Evolutionary conservation across 768 basidiomycete genomes (phyloP).

Genomic region (Infundibulicybe gibba): DNA sequence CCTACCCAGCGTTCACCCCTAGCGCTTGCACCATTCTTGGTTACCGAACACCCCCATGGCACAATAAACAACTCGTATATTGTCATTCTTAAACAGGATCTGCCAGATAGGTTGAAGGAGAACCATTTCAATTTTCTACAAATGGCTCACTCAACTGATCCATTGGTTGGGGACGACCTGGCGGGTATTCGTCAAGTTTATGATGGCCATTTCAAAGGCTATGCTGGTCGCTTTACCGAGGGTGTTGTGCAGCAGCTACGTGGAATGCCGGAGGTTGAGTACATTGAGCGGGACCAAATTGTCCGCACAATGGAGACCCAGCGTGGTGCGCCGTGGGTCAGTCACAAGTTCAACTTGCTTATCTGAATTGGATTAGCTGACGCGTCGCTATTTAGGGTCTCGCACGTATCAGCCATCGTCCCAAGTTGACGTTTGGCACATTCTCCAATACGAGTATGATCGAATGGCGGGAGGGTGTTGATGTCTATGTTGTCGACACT

Average conservation of each 20-base stretch:
- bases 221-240: constrained; percentile 76
- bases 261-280: constrained; percentile 83
- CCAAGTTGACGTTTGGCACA: constrained; percentile 69
- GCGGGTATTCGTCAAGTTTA: constrained; percentile 76
- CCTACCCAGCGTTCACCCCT: constrained; percentile 38
- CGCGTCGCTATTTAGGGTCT: constrained; percentile 64
- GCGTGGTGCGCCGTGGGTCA: constrained; percentile 83
- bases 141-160: constrained; percentile 51
- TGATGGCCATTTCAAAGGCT: constrained; percentile 68
- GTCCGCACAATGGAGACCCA: constrained; percentile 75
- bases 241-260: constrained; percentile 73
- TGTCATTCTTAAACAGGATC: constrained; percentile 77
- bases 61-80: constrained; percentile 92
- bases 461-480: constrained; percentile 87
- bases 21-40: constrained; percentile 57
- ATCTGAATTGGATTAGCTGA: constrained; percentile 8
- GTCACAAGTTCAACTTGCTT: constrained; percentile 18
- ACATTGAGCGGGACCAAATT: constrained; percentile 91
- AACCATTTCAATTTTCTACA: constrained; percentile 82
- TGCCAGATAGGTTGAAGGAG: constrained; percentile 51
- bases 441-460: constrained; percentile 82
- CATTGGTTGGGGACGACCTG: constrained; percentile 42
- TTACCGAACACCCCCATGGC: constrained; percentile 61
- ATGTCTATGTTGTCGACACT: constrained; percentile 86
- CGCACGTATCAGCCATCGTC: constrained; percentile 89